Evolutionary conservation across 805 yeast species (phyloP).

Genomic region (Candida methanosorbosa): DNA sequence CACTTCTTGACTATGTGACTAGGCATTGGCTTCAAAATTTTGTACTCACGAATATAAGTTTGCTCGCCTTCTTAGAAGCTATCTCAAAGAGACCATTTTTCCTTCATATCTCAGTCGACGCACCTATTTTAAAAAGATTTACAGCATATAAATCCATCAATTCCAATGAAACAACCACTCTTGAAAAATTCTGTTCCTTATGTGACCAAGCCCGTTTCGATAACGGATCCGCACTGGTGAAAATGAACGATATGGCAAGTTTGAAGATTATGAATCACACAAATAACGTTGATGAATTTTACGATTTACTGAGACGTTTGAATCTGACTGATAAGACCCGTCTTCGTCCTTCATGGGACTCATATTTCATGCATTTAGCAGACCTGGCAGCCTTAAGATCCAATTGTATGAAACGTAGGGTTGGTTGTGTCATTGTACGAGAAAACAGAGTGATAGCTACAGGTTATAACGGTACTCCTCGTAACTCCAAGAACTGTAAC

Average conservation of each 20-base stretch:
- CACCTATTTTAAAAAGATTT: constrained; percentile 49
- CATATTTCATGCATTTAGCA: constrained; percentile 90
- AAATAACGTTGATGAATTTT: constrained; percentile 26
- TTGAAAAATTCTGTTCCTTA: constrained; percentile 20
- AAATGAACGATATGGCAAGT: constrained; percentile 39
- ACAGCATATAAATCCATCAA: constrained; percentile 19
- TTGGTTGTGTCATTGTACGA: constrained; percentile 90
- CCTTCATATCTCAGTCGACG: constrained; percentile 69
- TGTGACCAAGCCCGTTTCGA: constrained; percentile 19
- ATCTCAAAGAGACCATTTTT: constrained; percentile 73
- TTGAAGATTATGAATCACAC: constrained; percentile 50
- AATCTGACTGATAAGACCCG: constrained; percentile 44
- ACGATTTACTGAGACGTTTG: constrained; percentile 28
- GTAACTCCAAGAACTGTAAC: constrained; percentile 79
- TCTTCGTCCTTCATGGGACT: constrained; percentile 91
- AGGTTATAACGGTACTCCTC: constrained; percentile 97
- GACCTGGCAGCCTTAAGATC: constrained; percentile 87
- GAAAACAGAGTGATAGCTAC: constrained; percentile 87
- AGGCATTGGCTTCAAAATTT: constrained; percentile 53
- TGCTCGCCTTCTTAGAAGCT: constrained; percentile 31
- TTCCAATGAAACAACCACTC: not conserved
- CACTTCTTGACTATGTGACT: constrained; percentile 54
- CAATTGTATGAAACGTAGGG: constrained; percentile 95
- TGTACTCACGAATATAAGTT: constrained; percentile 46
- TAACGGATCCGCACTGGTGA: constrained; percentile 22